phyloP scores from a whole-genome alignment of 1,139 yeast genomes.

The Petasospora rhodanensis region DNA sequence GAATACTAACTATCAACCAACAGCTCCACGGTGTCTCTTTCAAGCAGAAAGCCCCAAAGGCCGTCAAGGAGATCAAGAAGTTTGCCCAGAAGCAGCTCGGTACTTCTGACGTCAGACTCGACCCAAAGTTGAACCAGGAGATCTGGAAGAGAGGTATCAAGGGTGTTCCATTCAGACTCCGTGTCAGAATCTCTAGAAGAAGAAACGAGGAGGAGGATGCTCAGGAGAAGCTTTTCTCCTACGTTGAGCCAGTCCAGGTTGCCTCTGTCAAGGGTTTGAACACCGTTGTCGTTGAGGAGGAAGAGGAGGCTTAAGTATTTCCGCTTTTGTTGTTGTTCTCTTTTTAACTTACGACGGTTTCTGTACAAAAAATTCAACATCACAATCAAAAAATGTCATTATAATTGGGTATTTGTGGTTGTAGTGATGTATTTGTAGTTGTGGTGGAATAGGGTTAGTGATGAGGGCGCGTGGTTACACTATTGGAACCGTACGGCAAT shows the following conservation, averaged over 20 bases:
- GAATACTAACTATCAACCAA: conserved; percentile 38
- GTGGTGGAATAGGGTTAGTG: conserved; percentile 1
- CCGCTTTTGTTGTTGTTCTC: too few relatives aligned
- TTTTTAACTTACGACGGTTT: too few relatives aligned
- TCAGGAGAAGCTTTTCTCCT: conserved; percentile 96
- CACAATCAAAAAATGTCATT: conserved; percentile 17
- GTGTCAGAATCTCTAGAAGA: conserved; percentile 99
- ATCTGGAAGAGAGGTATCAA: conserved; percentile 99
- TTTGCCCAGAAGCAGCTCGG: conserved; percentile 99
- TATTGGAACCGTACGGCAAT: too few relatives aligned
- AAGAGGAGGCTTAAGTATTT: conserved; percentile 41
- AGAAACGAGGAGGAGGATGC: conserved; percentile 99
- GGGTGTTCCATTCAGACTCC: conserved; percentile 97
- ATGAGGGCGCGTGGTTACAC: too few relatives aligned
- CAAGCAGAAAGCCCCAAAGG: conserved; percentile 99
- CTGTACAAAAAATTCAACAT: conserved; percentile 10
- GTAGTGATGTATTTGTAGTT: conserved; percentile 11
- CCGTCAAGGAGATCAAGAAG: conserved; percentile 98
- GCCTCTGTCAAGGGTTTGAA: conserved; percentile 96
- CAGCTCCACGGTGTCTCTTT: conserved; percentile 96
- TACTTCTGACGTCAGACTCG: conserved; percentile 97
- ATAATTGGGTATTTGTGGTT: conserved; percentile 13
- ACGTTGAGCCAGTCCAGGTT: conserved; percentile 95
- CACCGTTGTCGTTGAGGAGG: conserved; percentile 94
- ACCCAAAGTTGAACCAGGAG: conserved; percentile 97